phyloP scores from a whole-genome alignment of 176 grass and related monocot genomes.

The Coix lacrymajobi region DNA sequence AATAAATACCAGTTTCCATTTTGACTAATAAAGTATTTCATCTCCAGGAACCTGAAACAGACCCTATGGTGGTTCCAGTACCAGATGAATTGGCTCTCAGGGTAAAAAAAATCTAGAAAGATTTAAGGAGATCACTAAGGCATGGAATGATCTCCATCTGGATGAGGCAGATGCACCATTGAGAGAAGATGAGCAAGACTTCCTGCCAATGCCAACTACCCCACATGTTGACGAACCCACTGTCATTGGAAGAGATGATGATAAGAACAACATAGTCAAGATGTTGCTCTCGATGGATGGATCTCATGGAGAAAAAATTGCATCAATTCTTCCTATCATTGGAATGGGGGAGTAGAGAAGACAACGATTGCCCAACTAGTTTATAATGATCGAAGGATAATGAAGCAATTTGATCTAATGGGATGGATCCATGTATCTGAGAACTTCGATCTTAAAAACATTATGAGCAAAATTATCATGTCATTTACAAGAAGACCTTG shows the following conservation, averaged over 20 bases:
- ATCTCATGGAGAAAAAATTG: neutral
- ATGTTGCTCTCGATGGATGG: slow-evolving; percentile 17
- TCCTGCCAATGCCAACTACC: neutral
- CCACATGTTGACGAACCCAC: neutral
- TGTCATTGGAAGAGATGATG: slow-evolving; percentile 26
- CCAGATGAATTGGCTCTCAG: slow-evolving; percentile 7
- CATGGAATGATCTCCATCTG: slow-evolving; percentile 8
- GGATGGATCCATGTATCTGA: slow-evolving; percentile 39
- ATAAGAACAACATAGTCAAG: slow-evolving; percentile 7
- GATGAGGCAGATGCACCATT: neutral
- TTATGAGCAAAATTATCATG: slow-evolving; percentile 20
- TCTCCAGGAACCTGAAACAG: slow-evolving; percentile 10
- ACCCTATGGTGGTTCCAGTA: neutral
- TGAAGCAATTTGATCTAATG: neutral
- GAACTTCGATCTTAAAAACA: slow-evolving; percentile 20
- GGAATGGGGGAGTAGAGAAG: slow-evolving; percentile 24
- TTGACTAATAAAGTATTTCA: neutral
- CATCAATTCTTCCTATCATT: slow-evolving; percentile 14
- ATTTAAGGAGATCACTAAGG: slow-evolving; percentile 27
- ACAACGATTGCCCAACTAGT: slow-evolving; percentile 43
- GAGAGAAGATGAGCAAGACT: neutral
- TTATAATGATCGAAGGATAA: slow-evolving; percentile 19
- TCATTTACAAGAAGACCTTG: slow-evolving; percentile 10
- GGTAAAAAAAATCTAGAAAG: slow-evolving; percentile 12
- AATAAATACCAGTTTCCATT: neutral